Conservation (phyloP, 371 early-diverging fungal genomes). For the Entomophthora muscae region DNA sequence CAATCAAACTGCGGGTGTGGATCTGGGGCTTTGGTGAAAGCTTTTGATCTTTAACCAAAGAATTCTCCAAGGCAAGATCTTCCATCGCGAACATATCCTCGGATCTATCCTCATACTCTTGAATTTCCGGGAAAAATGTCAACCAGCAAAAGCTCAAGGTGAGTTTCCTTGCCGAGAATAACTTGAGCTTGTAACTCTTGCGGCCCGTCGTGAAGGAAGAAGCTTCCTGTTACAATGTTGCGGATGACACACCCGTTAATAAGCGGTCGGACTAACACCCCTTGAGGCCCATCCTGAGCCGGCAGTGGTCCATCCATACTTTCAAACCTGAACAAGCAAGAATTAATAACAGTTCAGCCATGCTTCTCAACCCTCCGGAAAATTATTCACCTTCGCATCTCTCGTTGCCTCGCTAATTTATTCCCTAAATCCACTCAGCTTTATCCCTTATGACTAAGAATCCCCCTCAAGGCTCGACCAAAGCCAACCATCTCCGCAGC, state of each 20-base stretch:
- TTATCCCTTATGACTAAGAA: too few relatives aligned
- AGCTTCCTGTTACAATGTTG: neutral
- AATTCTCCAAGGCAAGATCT: neutral
- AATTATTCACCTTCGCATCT: too few relatives aligned
- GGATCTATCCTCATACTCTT: neutral
- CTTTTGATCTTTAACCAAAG: neutral
- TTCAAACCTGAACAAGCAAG: too few relatives aligned
- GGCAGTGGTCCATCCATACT: too few relatives aligned
- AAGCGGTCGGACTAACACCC: neutral
- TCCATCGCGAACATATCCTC: neutral
- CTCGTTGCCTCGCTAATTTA: too few relatives aligned
- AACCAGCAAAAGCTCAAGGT: neutral
- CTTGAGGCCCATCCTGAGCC: too few relatives aligned
- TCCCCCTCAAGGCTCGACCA: too few relatives aligned
- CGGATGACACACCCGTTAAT: neutral
- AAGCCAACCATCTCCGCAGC: too few relatives aligned
- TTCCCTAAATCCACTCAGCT: too few relatives aligned
- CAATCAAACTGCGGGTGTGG: neutral
- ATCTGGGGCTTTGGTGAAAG: neutral
- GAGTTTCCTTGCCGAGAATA: neutral
- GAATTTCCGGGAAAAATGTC: neutral
- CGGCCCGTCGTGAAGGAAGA: neutral
- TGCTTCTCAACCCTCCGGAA: too few relatives aligned
- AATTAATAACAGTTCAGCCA: too few relatives aligned
- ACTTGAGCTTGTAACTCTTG: neutral